phyloP scores from a whole-genome alignment of 148 eudicot species.

The Amaranthus palmeri region DNA sequence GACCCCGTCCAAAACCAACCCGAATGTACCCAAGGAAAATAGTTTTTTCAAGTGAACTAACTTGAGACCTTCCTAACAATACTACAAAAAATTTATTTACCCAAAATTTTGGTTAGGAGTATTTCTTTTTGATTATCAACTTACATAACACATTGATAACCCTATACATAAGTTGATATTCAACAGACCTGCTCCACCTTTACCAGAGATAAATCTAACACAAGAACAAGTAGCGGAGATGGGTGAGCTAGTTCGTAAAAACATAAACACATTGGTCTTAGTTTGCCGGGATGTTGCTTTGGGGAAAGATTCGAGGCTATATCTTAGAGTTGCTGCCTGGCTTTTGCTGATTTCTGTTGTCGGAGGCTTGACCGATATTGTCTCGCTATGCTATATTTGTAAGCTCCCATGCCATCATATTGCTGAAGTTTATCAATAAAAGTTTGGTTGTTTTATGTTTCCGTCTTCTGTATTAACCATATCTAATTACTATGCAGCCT shows the following conservation, averaged over 20 bases:
- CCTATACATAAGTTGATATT: conserved; percentile 22
- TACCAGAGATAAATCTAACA: conserved; percentile 64
- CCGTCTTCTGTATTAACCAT: neutral
- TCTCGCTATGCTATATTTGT: conserved; percentile 60
- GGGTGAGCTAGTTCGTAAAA: conserved; percentile 38
- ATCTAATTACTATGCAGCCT: conserved; percentile 38
- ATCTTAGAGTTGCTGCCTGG: conserved; percentile 40
- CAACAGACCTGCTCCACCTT: conserved; percentile 83
- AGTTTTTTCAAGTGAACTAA: neutral
- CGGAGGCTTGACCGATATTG: conserved; percentile 66
- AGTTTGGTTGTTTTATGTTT: neutral
- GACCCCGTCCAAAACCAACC: no score
- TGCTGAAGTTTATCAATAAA: neutral
- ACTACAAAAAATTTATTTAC: neutral
- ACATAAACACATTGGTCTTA: conserved; percentile 39
- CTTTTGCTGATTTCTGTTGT: conserved; percentile 45
- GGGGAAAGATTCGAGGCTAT: conserved; percentile 66
- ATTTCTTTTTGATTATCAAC: neutral
- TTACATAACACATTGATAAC: conserved; percentile 12
- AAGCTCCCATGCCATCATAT: conserved; percentile 29
- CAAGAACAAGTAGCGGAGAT: conserved; percentile 50
- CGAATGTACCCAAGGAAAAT: no score
- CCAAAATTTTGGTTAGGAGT: neutral
- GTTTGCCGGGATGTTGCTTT: conserved; percentile 59
- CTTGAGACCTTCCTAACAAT: neutral